Percentiles rank a stretch among this genome's conserved stretches.
Conservation (phyloP, 805 yeast genomes). For the Candida krabiensis region DNA sequence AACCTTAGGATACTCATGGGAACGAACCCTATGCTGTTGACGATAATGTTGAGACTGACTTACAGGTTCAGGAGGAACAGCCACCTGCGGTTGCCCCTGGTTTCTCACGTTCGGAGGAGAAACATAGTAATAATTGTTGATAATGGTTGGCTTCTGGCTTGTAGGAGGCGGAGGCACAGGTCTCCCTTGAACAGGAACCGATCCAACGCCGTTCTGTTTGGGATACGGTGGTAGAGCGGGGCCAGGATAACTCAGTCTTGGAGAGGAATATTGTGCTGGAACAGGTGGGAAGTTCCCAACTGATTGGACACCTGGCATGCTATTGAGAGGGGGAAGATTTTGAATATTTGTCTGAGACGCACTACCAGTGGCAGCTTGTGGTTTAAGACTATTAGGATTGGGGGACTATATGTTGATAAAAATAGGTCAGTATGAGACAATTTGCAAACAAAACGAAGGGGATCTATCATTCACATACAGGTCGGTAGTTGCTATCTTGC, state of each 20-base stretch:
- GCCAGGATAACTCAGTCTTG: slow-evolving; percentile 15
- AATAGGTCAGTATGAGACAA: no score
- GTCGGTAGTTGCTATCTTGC: slow-evolving; percentile 22
- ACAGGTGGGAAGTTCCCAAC: no score
- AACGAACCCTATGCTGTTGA: no score
- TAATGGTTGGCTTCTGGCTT: slow-evolving; percentile 16
- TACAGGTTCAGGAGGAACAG: slow-evolving; percentile 11
- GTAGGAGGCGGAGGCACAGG: slow-evolving; percentile 20
- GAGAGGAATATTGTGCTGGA: no score
- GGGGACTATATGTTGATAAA: slow-evolving; percentile 16
- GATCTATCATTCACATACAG: no score
- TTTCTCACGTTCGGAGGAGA: slow-evolving; percentile 6
- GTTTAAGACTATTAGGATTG: slow-evolving; percentile 20
- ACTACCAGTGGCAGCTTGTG: slow-evolving; percentile 21
- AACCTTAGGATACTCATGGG: neutral
- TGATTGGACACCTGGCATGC: no score
- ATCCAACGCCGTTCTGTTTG: no score
- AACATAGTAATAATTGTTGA: slow-evolving; percentile 22
- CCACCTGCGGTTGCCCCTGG: slow-evolving; percentile 11
- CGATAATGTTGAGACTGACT: slow-evolving; percentile 1
- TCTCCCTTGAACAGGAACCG: slow-evolving; percentile 11
- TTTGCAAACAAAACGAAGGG: no score
- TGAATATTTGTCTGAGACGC: no score
- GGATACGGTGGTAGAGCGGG: slow-evolving; percentile 12
- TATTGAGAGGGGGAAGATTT: no score